These are phyloP conservation scores for Teratosphaeria gauchensis DNA, from an alignment of 2,329 filamentous ascomycete genomes.

Conservation along the genomic window DNA sequence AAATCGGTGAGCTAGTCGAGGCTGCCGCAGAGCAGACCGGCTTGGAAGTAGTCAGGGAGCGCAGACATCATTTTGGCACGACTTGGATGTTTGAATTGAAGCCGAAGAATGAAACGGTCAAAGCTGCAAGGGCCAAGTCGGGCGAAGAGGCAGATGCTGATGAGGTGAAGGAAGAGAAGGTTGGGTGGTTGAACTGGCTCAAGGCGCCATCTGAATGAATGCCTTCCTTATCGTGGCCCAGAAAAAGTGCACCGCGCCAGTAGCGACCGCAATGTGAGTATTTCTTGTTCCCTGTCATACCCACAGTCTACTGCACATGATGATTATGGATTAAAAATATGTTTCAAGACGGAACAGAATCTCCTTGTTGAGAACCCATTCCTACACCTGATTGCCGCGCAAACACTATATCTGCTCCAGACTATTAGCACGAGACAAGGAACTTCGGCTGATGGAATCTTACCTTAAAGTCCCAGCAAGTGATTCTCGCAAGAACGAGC, in stretches of 20 bases:
- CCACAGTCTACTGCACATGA: conserved; percentile 7
- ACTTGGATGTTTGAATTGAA: conserved; percentile 41
- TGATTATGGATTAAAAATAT: conserved; percentile 21
- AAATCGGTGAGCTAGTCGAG: conserved; percentile 39
- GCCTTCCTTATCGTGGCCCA: background rate
- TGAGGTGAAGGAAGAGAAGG: background rate
- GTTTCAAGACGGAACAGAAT: conserved; percentile 26
- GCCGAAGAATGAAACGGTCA: conserved; percentile 15
- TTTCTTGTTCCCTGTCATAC: background rate
- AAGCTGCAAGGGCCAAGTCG: background rate
- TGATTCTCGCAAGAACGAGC: background rate
- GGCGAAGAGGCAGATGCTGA: background rate
- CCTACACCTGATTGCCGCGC: background rate
- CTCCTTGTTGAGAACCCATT: conserved; percentile 7
- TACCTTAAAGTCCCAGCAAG: background rate
- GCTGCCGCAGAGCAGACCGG: conserved; percentile 38
- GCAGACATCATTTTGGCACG: conserved; percentile 40
- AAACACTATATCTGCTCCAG: background rate
- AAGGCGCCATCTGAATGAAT: background rate
- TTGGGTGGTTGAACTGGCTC: background rate
- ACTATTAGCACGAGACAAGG: background rate
- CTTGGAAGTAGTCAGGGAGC: conserved; percentile 36
- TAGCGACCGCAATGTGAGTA: background rate
- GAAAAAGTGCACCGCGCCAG: background rate
- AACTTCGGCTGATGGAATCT: background rate